Conservation (phyloP, 129 eudicot genomes). For the Glebionis coronaria region DNA sequence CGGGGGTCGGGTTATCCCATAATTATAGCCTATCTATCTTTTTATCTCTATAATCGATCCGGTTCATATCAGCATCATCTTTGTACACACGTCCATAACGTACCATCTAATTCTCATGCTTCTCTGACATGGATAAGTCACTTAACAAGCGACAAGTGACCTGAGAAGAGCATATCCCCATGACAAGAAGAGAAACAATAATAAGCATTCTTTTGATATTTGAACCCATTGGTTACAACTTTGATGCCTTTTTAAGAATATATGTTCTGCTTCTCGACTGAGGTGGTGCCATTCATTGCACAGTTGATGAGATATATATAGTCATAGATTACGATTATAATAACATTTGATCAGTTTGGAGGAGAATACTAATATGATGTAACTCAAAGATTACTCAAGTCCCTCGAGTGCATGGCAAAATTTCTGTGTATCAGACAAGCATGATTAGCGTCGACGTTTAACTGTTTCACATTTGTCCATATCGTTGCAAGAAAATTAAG, state of each 20-base stretch:
- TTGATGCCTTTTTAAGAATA: constrained; percentile 11
- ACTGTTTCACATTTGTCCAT: not conserved
- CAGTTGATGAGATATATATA: constrained; percentile 13
- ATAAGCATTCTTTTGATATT: constrained; percentile 2
- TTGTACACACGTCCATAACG: constrained; percentile 35
- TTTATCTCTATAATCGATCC: too few relatives aligned
- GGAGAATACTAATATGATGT: constrained; percentile 5
- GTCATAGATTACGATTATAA: not conserved
- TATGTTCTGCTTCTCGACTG: not conserved
- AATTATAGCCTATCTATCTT: too few relatives aligned
- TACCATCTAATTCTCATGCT: constrained; percentile 42
- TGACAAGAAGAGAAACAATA: constrained; percentile 9
- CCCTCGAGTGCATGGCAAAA: constrained; percentile 21
- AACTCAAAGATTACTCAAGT: not conserved
- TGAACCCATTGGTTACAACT: constrained; percentile 15
- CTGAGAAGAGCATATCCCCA: constrained; percentile 22
- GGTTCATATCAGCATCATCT: too few relatives aligned
- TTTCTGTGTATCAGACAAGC: not conserved
- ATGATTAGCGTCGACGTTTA: constrained; percentile 10
- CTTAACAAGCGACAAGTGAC: constrained; percentile 19
- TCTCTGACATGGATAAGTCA: constrained; percentile 20
- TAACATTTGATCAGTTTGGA: constrained; percentile 5
- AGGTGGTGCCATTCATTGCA: constrained; percentile 5
- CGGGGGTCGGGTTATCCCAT: too few relatives aligned
- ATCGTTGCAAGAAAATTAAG: not conserved